phyloP scores from a whole-genome alignment of 306 rosid species.

The Rosa multiflora region DNA sequence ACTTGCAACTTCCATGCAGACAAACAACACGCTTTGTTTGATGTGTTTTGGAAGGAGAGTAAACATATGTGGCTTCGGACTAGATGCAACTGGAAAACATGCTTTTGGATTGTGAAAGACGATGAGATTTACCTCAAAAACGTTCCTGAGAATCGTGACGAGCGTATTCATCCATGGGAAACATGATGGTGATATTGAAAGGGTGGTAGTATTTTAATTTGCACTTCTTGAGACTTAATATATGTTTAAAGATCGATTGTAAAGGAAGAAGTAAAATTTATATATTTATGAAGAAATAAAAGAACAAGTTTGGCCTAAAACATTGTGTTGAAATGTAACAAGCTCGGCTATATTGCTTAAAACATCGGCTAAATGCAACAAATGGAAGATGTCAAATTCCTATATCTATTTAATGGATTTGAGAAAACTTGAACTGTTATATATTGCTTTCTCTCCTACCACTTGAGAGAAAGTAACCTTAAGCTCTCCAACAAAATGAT shows the following conservation, averaged over 20 bases:
- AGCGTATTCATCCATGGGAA: background rate
- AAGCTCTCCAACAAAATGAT: background rate
- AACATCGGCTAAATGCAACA: too few species aligned
- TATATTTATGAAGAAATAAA: too few species aligned
- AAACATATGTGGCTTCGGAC: background rate
- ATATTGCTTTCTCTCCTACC: background rate
- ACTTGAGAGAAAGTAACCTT: background rate
- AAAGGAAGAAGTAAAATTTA: background rate
- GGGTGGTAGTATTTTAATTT: too few species aligned
- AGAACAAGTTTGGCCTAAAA: background rate
- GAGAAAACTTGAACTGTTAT: background rate
- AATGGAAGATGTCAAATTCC: too few species aligned
- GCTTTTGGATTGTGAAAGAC: conserved; percentile 26
- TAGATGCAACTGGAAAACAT: background rate
- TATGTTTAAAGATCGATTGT: too few species aligned
- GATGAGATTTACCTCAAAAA: conserved; percentile 20
- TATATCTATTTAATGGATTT: background rate
- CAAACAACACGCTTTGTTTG: background rate
- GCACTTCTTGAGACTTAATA: too few species aligned
- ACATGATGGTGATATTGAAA: background rate
- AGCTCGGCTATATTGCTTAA: background rate
- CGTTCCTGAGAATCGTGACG: background rate
- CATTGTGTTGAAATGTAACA: background rate
- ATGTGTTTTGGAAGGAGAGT: conserved; percentile 14
- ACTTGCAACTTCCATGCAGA: conserved; percentile 12